phyloP scores from a whole-genome alignment of 805 yeast species.

The Metschnikowia lunata region DNA sequence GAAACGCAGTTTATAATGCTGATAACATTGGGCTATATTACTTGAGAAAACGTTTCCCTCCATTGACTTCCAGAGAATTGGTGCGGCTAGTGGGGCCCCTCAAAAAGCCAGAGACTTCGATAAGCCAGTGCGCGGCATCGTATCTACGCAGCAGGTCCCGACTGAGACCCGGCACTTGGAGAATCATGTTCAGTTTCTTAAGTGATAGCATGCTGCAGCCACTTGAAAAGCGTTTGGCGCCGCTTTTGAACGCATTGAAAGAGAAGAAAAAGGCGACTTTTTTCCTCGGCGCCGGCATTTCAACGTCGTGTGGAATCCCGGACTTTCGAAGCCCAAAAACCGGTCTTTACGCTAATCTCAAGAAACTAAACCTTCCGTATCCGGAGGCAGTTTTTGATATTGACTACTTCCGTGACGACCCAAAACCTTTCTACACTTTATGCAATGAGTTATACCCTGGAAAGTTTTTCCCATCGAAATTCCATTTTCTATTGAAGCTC shows the following conservation, averaged over 20 bases:
- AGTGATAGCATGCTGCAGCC: constrained; percentile 4
- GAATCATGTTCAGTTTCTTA: no score
- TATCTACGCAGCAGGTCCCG: no score
- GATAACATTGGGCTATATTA: no score
- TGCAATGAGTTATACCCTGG: constrained; percentile 89
- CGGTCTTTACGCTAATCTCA: constrained; percentile 77
- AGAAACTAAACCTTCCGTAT: constrained; percentile 71
- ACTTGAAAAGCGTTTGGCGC: constrained; percentile 19
- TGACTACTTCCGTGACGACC: constrained; percentile 68
- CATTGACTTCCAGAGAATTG: no score
- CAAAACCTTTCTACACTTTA: constrained; percentile 78
- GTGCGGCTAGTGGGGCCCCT: no score
- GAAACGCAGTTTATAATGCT: no score
- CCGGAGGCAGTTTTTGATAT: constrained; percentile 96
- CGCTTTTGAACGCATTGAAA: constrained; percentile 29
- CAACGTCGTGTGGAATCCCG: constrained; percentile 92
- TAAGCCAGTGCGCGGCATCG: no score
- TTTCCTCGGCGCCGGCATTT: constrained; percentile 90
- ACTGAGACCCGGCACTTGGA: no score
- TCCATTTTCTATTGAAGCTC: constrained; percentile 68
- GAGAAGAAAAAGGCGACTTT: constrained; percentile 45
- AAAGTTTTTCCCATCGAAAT: constrained; percentile 74
- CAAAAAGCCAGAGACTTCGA: no score
- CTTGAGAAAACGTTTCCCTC: no score
- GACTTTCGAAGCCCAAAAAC: constrained; percentile 92